These are phyloP conservation scores for Cytospora leucostoma DNA, from an alignment of 2,329 filamentous ascomycete species.

Conservation along the genomic window DNA sequence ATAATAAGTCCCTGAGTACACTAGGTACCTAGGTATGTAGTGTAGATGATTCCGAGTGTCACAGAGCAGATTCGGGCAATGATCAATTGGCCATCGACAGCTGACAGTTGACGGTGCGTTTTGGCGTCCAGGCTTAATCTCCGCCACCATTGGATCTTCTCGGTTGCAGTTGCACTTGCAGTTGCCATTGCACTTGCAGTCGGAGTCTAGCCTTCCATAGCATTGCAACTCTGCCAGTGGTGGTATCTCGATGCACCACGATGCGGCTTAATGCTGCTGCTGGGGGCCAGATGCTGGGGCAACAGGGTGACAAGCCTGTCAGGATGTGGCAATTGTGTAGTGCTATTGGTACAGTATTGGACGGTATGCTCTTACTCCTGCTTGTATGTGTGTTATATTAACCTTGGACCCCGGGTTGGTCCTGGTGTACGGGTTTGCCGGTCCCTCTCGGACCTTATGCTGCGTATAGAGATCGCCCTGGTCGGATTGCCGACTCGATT, in stretches of 20 bases:
- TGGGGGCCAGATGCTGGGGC: slow-evolving; percentile 1
- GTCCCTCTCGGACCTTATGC: too few species aligned
- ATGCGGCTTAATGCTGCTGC: slow-evolving; percentile 14
- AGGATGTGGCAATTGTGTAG: slow-evolving; percentile 36
- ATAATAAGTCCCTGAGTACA: too few species aligned
- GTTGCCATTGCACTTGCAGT: neutral
- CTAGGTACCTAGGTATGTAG: too few species aligned
- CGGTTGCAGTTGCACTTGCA: neutral
- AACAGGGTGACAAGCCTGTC: slow-evolving; percentile 33
- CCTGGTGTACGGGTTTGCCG: too few species aligned
- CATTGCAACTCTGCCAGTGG: slow-evolving; percentile 6
- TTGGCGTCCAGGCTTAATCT: neutral
- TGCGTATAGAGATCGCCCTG: too few species aligned
- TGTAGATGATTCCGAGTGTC: neutral
- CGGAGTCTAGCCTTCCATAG: neutral
- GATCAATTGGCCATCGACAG: neutral
- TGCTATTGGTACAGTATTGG: slow-evolving; percentile 35
- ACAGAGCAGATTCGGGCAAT: neutral
- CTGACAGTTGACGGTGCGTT: too few species aligned
- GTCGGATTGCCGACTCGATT: too few species aligned
- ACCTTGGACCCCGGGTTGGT: too few species aligned
- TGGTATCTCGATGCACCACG: slow-evolving; percentile 33
- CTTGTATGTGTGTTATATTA: neutral
- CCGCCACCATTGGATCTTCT: neutral
- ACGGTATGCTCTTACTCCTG: slow-evolving; percentile 12